phyloP scores from a whole-genome alignment of 2,329 filamentous ascomycete species.

The Neurospora crassa region DNA sequence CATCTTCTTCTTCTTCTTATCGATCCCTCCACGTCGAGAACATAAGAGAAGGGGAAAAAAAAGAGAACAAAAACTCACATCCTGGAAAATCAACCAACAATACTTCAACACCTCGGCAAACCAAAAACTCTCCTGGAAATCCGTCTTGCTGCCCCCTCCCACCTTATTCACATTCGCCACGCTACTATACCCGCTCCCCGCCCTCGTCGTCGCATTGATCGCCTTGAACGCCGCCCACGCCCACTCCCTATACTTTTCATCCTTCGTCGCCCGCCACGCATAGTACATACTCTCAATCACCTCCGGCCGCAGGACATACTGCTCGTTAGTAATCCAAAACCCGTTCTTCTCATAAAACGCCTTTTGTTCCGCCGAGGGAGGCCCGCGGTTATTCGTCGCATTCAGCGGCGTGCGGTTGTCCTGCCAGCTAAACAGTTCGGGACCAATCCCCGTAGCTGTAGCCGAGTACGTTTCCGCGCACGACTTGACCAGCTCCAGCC shows the following conservation, averaged over 20 bases:
- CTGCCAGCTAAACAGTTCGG: conserved; percentile 60
- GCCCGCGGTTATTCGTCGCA: conserved; percentile 29
- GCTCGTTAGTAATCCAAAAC: conserved; percentile 55
- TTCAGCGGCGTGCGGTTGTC: conserved; percentile 28
- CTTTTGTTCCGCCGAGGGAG: conserved; percentile 32
- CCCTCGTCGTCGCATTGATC: conserved; percentile 54
- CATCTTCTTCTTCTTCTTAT: not conserved
- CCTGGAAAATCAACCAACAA: conserved; percentile 59
- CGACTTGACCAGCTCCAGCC: conserved; percentile 58
- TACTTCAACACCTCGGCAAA: conserved; percentile 88
- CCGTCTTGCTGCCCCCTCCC: conserved; percentile 49
- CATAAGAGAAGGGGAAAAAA: no score
- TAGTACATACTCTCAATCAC: conserved; percentile 83
- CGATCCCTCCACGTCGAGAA: no score
- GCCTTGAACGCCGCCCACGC: conserved; percentile 68
- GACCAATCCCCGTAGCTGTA: conserved; percentile 66
- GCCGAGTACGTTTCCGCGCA: conserved; percentile 65
- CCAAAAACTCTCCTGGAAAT: conserved; percentile 81
- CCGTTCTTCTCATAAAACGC: conserved; percentile 58
- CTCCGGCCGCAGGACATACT: conserved; percentile 68
- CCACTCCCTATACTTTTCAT: conserved; percentile 71
- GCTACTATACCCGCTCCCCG: conserved; percentile 56
- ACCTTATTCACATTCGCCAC: conserved; percentile 55
- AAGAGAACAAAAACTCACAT: conserved; percentile 21
- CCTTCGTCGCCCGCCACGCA: conserved; percentile 69